phyloP scores from a whole-genome alignment of 1,284 basidiomycete species.

The Lentinula novae-zelandiae region DNA sequence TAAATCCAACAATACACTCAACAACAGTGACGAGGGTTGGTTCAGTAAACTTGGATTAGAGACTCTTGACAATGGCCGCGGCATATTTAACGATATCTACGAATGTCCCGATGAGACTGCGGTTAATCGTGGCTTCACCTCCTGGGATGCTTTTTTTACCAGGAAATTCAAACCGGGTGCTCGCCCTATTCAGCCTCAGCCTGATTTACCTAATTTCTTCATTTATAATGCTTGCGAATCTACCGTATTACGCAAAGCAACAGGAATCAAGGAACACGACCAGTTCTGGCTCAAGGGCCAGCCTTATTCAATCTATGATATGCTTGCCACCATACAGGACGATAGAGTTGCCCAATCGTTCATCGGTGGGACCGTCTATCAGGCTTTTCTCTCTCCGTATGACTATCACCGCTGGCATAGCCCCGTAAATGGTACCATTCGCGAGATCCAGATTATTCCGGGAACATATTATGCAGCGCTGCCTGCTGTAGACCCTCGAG shows the following conservation, averaged over 20 bases:
- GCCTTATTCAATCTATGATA: conserved; percentile 32
- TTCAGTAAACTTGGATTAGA: conserved; percentile 6
- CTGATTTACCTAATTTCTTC: conserved; percentile 15
- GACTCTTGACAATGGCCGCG: conserved; percentile 1
- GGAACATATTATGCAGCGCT: conserved; percentile 52
- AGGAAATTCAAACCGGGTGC: conserved; percentile 27
- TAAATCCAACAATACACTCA: conserved; percentile 11
- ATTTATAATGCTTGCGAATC: conserved; percentile 34
- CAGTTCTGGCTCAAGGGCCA: conserved; percentile 28
- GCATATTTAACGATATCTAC: conserved; percentile 22
- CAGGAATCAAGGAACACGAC: conserved; percentile 24
- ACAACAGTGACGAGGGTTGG: conserved; percentile 12
- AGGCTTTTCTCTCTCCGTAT: conserved; percentile 45
- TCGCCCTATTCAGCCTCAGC: conserved; percentile 31
- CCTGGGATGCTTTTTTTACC: conserved; percentile 46
- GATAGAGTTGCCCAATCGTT: conserved; percentile 27
- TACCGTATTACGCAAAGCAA: conserved; percentile 28
- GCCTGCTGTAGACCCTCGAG: conserved; percentile 20
- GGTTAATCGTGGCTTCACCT: conserved; percentile 33
- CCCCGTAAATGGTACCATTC: conserved; percentile 45
- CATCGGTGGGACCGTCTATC: conserved; percentile 49
- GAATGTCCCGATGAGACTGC: conserved; percentile 30
- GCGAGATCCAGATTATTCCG: conserved; percentile 36
- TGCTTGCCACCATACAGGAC: conserved; percentile 21
- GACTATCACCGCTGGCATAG: conserved; percentile 56